Conservation (phyloP, 345 rosid genomes). For the Aquilaria yunnanensis region DNA sequence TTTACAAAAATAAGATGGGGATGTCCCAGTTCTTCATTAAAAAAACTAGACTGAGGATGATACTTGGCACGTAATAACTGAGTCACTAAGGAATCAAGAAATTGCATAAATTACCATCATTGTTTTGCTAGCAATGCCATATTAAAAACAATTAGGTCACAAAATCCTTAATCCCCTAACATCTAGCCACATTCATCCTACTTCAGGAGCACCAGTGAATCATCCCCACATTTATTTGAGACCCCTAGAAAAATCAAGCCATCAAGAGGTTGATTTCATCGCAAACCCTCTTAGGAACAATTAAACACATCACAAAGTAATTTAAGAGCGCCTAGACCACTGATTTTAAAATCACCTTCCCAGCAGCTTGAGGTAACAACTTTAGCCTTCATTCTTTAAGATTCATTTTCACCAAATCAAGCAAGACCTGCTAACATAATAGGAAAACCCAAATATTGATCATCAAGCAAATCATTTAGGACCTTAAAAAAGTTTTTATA, state of each 20-base stretch:
- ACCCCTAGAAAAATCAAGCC: background rate
- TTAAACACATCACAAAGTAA: background rate
- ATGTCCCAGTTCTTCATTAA: no score
- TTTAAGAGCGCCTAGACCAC: background rate
- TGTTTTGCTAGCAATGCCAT: constrained; percentile 25
- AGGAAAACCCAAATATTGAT: background rate
- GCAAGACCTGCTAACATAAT: background rate
- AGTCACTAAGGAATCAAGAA: no score
- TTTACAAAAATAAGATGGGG: no score
- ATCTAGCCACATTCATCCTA: background rate
- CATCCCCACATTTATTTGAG: background rate
- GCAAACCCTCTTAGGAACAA: background rate
- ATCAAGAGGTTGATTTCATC: background rate
- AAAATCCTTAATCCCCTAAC: background rate
- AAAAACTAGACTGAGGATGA: no score
- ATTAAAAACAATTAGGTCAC: constrained; percentile 3
- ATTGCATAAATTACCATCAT: background rate
- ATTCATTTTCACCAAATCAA: background rate
- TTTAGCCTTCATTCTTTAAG: background rate
- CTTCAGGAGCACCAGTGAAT: background rate
- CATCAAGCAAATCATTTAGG: background rate
- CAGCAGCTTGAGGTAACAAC: background rate
- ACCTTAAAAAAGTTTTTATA: no score
- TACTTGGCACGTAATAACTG: no score
- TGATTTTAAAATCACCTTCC: background rate